Percentiles rank a stretch among this genome's conserved stretches.
Conservation (phyloP, 202 grass and related monocot species). For the Panicum virgatum region DNA sequence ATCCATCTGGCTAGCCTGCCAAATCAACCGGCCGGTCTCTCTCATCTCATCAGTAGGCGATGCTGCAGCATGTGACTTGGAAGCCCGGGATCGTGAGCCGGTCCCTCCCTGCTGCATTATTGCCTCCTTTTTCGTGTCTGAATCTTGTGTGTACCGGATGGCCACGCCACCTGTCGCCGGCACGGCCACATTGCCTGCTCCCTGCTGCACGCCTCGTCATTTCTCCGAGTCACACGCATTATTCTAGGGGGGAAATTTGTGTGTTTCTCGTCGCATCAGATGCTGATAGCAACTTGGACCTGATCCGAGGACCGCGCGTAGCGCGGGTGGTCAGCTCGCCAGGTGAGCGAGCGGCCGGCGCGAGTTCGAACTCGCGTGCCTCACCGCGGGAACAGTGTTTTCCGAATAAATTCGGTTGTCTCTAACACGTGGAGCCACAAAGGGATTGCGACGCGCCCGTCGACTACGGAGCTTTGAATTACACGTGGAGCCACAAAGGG, state of each 20-base stretch:
- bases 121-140: not conserved
- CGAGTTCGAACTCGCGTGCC: too few relatives aligned
- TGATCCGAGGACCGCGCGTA: too few relatives aligned
- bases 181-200: not conserved
- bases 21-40: not conserved
- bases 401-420: too few relatives aligned
- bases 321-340: too few relatives aligned
- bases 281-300: not conserved
- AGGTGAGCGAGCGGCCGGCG: too few relatives aligned
- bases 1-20: not conserved
- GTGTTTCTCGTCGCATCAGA: not conserved
- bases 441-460: too few relatives aligned
- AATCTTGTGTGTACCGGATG: not conserved
- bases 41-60: not conserved
- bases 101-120: constrained; percentile 20
- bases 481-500: too few relatives aligned
- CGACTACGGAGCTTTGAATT: too few relatives aligned
- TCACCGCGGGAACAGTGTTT: too few relatives aligned
- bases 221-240: constrained; percentile 32
- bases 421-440: too few relatives aligned
- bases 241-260: not conserved
- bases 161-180: not conserved
- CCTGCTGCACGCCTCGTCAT: constrained; percentile 5
- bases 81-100: constrained; percentile 35
- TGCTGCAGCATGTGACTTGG: constrained; percentile 44